Conservation (phyloP, 345 rosid species). For the Theobroma cacao region DNA sequence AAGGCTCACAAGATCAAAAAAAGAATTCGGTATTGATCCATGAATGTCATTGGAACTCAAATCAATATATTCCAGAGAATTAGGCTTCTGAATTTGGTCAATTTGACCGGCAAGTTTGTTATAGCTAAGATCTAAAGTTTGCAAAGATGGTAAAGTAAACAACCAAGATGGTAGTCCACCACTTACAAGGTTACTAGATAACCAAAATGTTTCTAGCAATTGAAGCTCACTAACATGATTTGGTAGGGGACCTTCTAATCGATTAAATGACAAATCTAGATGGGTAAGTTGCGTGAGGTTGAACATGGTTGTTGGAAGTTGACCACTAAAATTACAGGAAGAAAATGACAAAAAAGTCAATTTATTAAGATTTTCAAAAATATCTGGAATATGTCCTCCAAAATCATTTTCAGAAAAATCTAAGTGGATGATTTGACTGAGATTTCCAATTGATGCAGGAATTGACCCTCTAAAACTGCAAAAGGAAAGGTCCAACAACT, state of each 20-base stretch:
- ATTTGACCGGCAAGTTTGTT: background rate
- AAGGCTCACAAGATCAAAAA: background rate
- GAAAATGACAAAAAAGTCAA: background rate
- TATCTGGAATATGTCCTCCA: background rate
- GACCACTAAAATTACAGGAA: constrained; percentile 17
- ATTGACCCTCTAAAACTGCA: background rate
- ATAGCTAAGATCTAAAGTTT: background rate
- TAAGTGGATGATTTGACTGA: background rate
- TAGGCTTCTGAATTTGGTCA: background rate
- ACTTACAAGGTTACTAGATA: no score
- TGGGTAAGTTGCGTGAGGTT: background rate
- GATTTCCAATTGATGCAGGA: background rate
- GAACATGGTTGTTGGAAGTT: constrained; percentile 12
- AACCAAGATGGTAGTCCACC: constrained; percentile 21
- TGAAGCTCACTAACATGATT: background rate
- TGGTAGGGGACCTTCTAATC: background rate
- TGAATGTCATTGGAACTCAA: no score
- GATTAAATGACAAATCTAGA: background rate
- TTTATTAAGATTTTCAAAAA: background rate
- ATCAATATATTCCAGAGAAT: background rate
- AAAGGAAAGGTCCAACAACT: background rate
- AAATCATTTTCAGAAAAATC: background rate
- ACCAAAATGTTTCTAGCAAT: no score
- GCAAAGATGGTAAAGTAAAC: background rate
- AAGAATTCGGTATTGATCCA: background rate